Evolutionary conservation across 768 basidiomycete genomes (phyloP).

Genomic region (Russula sp.): DNA sequence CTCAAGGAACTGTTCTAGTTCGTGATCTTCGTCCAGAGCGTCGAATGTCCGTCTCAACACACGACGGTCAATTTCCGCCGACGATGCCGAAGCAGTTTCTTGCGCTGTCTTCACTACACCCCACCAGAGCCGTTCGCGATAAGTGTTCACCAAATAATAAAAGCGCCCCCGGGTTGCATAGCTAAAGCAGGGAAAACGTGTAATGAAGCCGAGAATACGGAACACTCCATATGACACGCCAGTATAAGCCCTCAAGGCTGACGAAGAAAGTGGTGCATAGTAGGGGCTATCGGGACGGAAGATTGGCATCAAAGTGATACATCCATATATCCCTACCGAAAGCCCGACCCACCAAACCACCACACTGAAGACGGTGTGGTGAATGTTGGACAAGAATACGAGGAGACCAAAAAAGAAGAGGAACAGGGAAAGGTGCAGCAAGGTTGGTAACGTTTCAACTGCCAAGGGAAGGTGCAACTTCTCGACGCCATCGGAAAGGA

Average conservation of each 20-base stretch:
- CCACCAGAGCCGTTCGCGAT: neutral
- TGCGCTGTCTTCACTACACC: neutral
- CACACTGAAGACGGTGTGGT: constrained; percentile 16
- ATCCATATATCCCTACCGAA: constrained; percentile 19
- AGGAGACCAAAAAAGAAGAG: constrained; percentile 47
- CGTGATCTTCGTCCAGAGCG: constrained; percentile 3
- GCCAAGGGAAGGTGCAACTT: constrained; percentile 37
- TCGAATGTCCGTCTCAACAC: constrained; percentile 5
- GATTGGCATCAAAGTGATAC: constrained; percentile 17
- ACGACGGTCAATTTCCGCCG: neutral
- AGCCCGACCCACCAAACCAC: constrained; percentile 7
- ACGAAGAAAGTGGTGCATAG: constrained; percentile 1
- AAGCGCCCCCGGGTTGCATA: neutral
- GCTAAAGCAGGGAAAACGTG: too few species aligned
- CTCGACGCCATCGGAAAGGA: constrained; percentile 33
- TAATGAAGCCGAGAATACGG: neutral
- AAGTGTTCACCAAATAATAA: neutral
- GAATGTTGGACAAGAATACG: constrained; percentile 36
- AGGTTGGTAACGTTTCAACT: constrained; percentile 41
- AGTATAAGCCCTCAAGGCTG: neutral
- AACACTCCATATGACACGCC: neutral
- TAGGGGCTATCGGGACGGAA: constrained; percentile 15
- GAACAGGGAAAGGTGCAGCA: constrained; percentile 47
- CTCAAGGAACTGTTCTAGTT: constrained; percentile 13
- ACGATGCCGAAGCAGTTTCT: neutral